Evolutionary conservation across 306 rosid genomes (phyloP).

Genomic region (Corylus americana): DNA sequence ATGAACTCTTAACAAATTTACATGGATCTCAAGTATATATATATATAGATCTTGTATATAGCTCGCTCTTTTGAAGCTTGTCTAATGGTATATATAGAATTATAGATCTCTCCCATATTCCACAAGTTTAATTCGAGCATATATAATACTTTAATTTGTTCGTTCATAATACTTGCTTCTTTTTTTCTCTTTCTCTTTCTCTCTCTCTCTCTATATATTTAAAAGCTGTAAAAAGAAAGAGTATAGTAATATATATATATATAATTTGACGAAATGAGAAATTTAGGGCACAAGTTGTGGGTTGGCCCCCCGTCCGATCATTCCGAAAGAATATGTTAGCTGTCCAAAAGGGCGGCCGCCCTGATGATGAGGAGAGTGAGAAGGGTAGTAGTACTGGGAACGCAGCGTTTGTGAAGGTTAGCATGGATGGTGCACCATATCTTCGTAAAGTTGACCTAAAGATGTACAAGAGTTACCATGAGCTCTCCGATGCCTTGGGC

Average conservation of each 20-base stretch:
- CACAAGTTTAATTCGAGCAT: no score
- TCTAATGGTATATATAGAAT: no score
- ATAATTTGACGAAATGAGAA: background rate
- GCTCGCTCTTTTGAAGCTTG: no score
- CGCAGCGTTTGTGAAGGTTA: constrained; percentile 72
- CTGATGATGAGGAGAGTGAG: constrained; percentile 36
- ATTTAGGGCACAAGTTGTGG: constrained; percentile 85
- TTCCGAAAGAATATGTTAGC: constrained; percentile 69
- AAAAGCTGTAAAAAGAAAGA: background rate
- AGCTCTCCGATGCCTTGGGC: constrained; percentile 78
- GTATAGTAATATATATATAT: background rate
- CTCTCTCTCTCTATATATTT: no score
- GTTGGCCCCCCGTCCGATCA: constrained; percentile 95
- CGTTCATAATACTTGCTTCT: background rate
- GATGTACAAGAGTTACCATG: constrained; percentile 59
- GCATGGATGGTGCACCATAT: constrained; percentile 98
- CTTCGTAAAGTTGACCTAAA: constrained; percentile 85
- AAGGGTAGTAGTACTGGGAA: constrained; percentile 24
- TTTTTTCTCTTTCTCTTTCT: background rate
- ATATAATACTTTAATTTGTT: background rate
- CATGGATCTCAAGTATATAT: no score
- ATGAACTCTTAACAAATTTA: no score
- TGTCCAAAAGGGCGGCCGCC: constrained; percentile 42
- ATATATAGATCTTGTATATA: no score
- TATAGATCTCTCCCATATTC: no score